Evolutionary conservation across 306 rosid genomes (phyloP).

Genomic region (Dryas octopetala): DNA sequence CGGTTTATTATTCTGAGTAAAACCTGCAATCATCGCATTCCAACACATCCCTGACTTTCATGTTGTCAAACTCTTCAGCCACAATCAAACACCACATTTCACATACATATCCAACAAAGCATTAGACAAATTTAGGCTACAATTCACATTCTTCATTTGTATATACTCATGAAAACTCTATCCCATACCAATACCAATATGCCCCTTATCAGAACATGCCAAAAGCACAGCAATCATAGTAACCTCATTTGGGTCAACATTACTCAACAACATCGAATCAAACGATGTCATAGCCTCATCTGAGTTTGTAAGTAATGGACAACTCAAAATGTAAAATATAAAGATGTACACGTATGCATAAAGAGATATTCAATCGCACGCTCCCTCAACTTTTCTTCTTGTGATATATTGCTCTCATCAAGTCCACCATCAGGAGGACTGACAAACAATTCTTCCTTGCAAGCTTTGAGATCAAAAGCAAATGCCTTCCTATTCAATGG

Average conservation of each 20-base stretch:
- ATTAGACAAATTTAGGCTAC: slow-evolving; percentile 52
- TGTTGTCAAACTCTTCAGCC: slow-evolving; percentile 55
- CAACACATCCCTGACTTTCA: slow-evolving; percentile 69
- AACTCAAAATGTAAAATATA: no score
- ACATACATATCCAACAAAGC: slow-evolving; percentile 71
- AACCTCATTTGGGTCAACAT: slow-evolving; percentile 70
- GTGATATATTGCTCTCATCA: slow-evolving; percentile 83
- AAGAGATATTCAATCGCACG: no score
- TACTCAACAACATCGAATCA: slow-evolving; percentile 47
- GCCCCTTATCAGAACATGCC: slow-evolving; percentile 46
- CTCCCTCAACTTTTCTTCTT: slow-evolving; percentile 79
- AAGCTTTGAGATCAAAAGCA: slow-evolving; percentile 55
- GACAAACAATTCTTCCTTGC: slow-evolving; percentile 60
- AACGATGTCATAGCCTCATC: slow-evolving; percentile 56
- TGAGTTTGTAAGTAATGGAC: not conserved
- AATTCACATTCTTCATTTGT: slow-evolving; percentile 23
- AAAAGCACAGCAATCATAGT: slow-evolving; percentile 60
- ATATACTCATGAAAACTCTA: slow-evolving; percentile 38
- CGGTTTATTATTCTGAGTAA: slow-evolving; percentile 66
- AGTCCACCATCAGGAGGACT: slow-evolving; percentile 91
- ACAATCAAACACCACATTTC: slow-evolving; percentile 48
- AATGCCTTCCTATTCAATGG: slow-evolving; percentile 76
- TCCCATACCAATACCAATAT: slow-evolving; percentile 39
- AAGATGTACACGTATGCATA: no score
- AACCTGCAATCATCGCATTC: slow-evolving; percentile 78